Evolutionary conservation across 2,329 filamentous ascomycete genomes (phyloP), one percentile per base, ranked within the genome.

Genomic region (Colletotrichum australisinense): DNA sequence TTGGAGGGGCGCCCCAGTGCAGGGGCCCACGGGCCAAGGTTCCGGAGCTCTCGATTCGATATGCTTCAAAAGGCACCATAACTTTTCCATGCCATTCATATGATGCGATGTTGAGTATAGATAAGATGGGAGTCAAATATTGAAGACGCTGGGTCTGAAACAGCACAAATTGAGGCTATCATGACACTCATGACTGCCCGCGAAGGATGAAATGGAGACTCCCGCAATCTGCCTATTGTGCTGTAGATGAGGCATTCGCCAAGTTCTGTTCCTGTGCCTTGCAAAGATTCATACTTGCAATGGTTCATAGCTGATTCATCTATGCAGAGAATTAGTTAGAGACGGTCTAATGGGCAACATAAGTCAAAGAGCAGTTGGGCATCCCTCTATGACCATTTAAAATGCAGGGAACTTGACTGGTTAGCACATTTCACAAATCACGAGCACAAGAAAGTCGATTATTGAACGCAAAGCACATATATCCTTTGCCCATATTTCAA

Each of bases 1-100:
- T 65, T 57, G 65, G 57, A 63, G 52, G 63, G 64, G 38, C 32
- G 58, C 38, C 38, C 6, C 6, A 5, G 16, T 59, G 58, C 69
- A 68, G 38, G 69, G 69, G 22, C 64, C 19, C 69, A 60, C 42
- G 32, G 52, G 63, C 30, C n/a, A 53, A 24, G n/a, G 60, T 9
- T 12, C 42, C 19, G 42, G 42, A 49, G 42, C 42, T 22, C 42
- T 49, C 8, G 8, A 49, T 49, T 49, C 42, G 42, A 49, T 8
- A n/a, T 22, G 19, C 42, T 22, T 19, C 42, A 46, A 46, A 19
- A 9, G 42, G 19, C 42, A 46, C 7, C 42, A 22, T 9, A 9
- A n/a, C 7, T n/a, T 49, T n/a, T 7, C 42, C 19, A 49, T 5
- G 19, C 42, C 42, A 4, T 22, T 22, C 8, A 22, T 49, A 22